phyloP scores from a whole-genome alignment of 352 stramenopile species.

The Phytophthora cryptogea region DNA sequence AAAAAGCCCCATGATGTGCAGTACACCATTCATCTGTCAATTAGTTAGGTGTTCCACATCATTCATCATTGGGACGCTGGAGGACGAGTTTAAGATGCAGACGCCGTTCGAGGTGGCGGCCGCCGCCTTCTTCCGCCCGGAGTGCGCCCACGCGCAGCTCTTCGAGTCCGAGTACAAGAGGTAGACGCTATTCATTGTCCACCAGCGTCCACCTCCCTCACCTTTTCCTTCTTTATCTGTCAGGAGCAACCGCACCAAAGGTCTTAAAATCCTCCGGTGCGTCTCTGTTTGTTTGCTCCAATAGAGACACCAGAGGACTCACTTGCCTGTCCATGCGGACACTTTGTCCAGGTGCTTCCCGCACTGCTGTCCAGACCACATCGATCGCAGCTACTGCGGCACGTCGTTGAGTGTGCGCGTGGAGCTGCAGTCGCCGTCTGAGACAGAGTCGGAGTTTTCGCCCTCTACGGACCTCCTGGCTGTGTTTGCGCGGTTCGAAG shows the following conservation, averaged over 20 bases:
- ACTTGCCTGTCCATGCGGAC: neutral
- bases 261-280: conserved; percentile 51
- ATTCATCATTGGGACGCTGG: too few relatives aligned
- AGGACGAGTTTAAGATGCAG: neutral
- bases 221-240: neutral
- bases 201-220: neutral
- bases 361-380: conserved; percentile 57
- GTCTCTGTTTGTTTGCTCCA: neutral
- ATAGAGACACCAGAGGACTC: neutral
- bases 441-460: conserved; percentile 6
- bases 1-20: too few relatives aligned
- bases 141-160: neutral
- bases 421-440: neutral
- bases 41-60: too few relatives aligned
- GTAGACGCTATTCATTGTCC: neutral
- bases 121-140: neutral
- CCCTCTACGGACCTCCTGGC: neutral
- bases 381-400: conserved; percentile 64
- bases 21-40: too few relatives aligned
- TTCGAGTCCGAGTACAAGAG: neutral
- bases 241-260: conserved; percentile 31
- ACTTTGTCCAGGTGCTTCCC: conserved; percentile 34
- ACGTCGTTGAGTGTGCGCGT: conserved; percentile 45
- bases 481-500: conserved; percentile 26
- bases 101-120: neutral